Evolutionary conservation across 495 filamentous ascomycete genomes (phyloP).

Genomic region (Lophiotrema nucula): DNA sequence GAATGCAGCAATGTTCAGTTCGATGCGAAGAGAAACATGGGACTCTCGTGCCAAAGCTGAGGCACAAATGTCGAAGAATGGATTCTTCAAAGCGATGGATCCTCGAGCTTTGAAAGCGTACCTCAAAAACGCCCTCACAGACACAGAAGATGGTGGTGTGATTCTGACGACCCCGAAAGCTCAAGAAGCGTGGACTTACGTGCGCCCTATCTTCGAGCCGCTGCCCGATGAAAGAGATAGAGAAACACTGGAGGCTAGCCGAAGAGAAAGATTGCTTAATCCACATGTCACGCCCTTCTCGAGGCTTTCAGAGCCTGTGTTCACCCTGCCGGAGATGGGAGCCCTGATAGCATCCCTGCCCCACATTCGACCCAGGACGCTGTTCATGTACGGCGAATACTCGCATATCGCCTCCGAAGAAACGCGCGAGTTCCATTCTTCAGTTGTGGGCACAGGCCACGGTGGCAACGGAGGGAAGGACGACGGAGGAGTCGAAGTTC

Average conservation of each 20-base stretch:
- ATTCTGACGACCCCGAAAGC: constrained; percentile 39
- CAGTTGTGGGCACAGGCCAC: constrained; percentile 54
- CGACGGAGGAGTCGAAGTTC: constrained; percentile 63
- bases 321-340: constrained; percentile 70
- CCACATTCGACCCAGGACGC: constrained; percentile 65
- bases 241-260: constrained; percentile 27
- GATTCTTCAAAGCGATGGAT: constrained; percentile 41
- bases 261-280: constrained; percentile 27
- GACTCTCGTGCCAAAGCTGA: constrained; percentile 29
- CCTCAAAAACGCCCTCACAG: constrained; percentile 38
- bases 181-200: constrained; percentile 42
- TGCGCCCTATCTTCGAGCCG: constrained; percentile 27
- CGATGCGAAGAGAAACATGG: constrained; percentile 35
- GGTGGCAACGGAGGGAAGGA: constrained; percentile 64
- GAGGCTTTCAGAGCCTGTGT: constrained; percentile 46
- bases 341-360: constrained; percentile 62
- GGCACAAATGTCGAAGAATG: constrained; percentile 11
- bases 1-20: constrained; percentile 27
- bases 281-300: constrained; percentile 33
- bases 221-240: constrained; percentile 24
- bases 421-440: not conserved
- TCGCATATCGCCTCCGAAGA: constrained; percentile 56
- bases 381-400: constrained; percentile 73
- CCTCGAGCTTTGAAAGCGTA: constrained; percentile 35
- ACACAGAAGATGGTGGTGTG: constrained; percentile 27